Conservation (phyloP, 805 yeast species). For the Sporopachydermia lactativora region DNA sequence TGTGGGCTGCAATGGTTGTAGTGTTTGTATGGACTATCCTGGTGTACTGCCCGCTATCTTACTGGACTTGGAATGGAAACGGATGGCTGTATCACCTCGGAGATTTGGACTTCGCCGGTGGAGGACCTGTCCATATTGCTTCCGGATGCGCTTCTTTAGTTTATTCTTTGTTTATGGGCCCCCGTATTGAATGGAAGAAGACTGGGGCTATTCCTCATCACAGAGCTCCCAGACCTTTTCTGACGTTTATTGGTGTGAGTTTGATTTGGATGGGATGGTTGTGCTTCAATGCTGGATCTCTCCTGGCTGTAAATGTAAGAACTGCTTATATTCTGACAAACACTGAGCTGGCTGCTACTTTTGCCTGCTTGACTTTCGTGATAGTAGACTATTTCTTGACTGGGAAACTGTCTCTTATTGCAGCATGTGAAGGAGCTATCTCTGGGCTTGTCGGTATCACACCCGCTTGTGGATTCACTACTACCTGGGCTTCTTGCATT, state of each 20-base stretch:
- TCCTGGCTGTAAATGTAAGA: slow-evolving; percentile 34
- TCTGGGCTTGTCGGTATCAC: slow-evolving; percentile 33
- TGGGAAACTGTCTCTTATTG: slow-evolving; percentile 26
- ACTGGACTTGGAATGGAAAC: slow-evolving; percentile 31
- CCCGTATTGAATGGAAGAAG: slow-evolving; percentile 21
- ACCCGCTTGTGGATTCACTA: slow-evolving; percentile 31
- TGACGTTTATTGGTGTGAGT: slow-evolving; percentile 30
- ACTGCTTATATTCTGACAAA: slow-evolving; percentile 33
- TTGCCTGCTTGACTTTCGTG: slow-evolving; percentile 32
- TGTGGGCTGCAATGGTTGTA: slow-evolving; percentile 27
- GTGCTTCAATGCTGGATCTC: slow-evolving; percentile 33
- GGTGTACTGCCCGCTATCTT: slow-evolving; percentile 32
- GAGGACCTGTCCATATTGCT: slow-evolving; percentile 35
- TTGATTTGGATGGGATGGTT: slow-evolving; percentile 37
- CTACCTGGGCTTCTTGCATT: slow-evolving; percentile 33
- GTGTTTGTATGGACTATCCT: slow-evolving; percentile 28
- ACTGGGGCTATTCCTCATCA: slow-evolving; percentile 18
- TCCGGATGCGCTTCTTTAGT: slow-evolving; percentile 29
- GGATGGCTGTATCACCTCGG: slow-evolving; percentile 32
- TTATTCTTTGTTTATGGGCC: slow-evolving; percentile 21
- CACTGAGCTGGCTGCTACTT: slow-evolving; percentile 37
- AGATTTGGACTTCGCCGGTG: slow-evolving; percentile 34
- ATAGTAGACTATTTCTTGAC: slow-evolving; percentile 26
- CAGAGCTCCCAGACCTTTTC: slow-evolving; percentile 23
- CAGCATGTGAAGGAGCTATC: slow-evolving; percentile 33